phyloP scores from a whole-genome alignment of 2,329 filamentous ascomycete genomes.

The Fusarium ramigenum region DNA sequence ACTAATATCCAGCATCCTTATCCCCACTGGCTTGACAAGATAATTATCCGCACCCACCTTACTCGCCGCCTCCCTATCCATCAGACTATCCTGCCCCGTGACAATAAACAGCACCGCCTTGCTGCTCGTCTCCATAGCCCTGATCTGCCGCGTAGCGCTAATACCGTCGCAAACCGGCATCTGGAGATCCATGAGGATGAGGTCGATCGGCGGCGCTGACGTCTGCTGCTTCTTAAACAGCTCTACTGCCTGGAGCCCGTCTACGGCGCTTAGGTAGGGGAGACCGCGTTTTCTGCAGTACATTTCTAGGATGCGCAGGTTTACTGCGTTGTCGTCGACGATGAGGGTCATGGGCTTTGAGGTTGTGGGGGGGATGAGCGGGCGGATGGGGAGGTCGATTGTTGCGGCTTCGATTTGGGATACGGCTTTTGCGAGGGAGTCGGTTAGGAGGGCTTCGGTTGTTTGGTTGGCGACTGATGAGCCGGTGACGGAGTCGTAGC shows the following conservation, averaged over 20 bases:
- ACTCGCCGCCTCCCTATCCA: constrained; percentile 27
- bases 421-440: background rate
- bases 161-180: constrained; percentile 46
- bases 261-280: constrained; percentile 53
- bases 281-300: constrained; percentile 56
- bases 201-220: constrained; percentile 15
- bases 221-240: constrained; percentile 37
- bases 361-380: background rate
- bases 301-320: constrained; percentile 58
- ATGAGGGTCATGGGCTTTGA: constrained; percentile 47
- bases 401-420: background rate
- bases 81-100: constrained; percentile 42
- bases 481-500: background rate
- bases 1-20: constrained; percentile 29
- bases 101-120: constrained; percentile 38
- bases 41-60: constrained; percentile 40
- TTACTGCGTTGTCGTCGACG: constrained; percentile 60
- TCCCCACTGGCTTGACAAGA: constrained; percentile 39
- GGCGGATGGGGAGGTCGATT: background rate
- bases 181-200: constrained; percentile 45
- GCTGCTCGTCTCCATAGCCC: constrained; percentile 31
- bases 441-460: background rate
- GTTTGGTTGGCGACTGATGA: background rate
- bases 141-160: constrained; percentile 41
- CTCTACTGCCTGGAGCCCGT: constrained; percentile 56